phyloP scores from a whole-genome alignment of 495 filamentous ascomycete genomes.

The Lasiosphaeria miniovina region DNA sequence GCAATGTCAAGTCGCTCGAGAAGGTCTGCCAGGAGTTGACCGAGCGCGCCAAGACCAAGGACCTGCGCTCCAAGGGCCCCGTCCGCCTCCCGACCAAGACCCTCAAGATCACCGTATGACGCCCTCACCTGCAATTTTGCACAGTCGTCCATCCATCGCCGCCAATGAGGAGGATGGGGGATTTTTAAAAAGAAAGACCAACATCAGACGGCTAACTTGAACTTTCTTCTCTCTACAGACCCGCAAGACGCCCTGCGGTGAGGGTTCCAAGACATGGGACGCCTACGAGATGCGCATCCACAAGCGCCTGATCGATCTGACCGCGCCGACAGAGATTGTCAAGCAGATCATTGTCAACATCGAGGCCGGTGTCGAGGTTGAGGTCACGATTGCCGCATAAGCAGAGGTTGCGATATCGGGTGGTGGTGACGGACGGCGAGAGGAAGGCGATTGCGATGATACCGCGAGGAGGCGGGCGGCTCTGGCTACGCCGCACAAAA shows the following conservation, averaged over 20 bases:
- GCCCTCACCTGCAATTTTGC: constrained; percentile 9
- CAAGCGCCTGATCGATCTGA: constrained; percentile 83
- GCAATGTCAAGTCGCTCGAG: constrained; percentile 91
- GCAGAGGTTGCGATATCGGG: constrained; percentile 3
- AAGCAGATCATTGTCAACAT: constrained; percentile 99
- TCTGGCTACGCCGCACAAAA: neutral
- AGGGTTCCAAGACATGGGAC: constrained; percentile 99
- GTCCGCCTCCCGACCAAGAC: constrained; percentile 98
- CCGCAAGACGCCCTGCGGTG: constrained; percentile 86
- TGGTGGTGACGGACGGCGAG: neutral
- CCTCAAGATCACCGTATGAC: constrained; percentile 74
- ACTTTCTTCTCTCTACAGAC: constrained; percentile 20
- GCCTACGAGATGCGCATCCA: constrained; percentile 99
- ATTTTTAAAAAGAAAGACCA: neutral
- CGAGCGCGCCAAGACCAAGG: constrained; percentile 98
- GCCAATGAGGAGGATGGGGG: neutral
- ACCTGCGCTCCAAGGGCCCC: constrained; percentile 96
- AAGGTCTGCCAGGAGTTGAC: constrained; percentile 98
- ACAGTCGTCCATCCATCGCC: neutral
- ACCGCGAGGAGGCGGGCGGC: neutral
- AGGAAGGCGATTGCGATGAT: constrained; percentile 8
- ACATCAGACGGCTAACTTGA: constrained; percentile 12
- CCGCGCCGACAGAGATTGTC: constrained; percentile 97
- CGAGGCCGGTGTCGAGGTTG: constrained; percentile 99
- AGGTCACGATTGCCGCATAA: constrained; percentile 99